Base-by-base conservation (phyloP, 192 early-diverging fungal species). In the Jimgerdemannia flammicorona region DNA sequence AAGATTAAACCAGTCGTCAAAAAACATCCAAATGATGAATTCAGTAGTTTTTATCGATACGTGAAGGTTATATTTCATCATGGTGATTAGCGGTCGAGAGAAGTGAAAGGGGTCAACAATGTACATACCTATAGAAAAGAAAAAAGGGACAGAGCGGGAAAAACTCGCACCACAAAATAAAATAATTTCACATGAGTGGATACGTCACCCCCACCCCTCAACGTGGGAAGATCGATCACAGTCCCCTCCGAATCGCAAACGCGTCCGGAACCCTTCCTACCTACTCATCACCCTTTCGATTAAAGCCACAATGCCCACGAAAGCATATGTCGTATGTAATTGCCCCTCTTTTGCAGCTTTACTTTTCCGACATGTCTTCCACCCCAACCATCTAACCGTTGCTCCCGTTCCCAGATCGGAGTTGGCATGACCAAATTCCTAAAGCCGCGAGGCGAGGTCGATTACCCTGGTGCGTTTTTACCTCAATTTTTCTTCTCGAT, bases 341-440 rank as follows among this genome's bases (percentile, higher is more conserved):
- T 68, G 9, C 19, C 29, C 19, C 29, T 29, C 29, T 29, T 29
- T 29, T 29, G 29, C 29, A 29, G 29, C 1, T 29, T 29, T 65
- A 19, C 19, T 14, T 19, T 65, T 14, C 14, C 64, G 64, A 65
- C 19, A 65, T 65, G 64, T 65, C 29, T 29, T 1, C 29, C 29
- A 0, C 29, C 29, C 29, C 29, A 29, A 29, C 29, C 29, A 29
- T 29, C 29, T 29, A 29, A 29, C 29, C 29, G 29, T 29, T 29
- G 29, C 29, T 29, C 29, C 29, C 29, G 29, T 29, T 29, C 29
- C 29, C 29, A 65, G 54, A 49, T 90, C 39, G 89, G 89, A 73
- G 89, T 90, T 69, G 89, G 89, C 70, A 90, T 89, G 87, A 87
- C 87, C 69, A 84, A 87, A 77, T 89, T 90, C 75, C 80, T 84